phyloP scores from a whole-genome alignment of 345 rosid genomes.

The Gossypium ekmanianum region DNA sequence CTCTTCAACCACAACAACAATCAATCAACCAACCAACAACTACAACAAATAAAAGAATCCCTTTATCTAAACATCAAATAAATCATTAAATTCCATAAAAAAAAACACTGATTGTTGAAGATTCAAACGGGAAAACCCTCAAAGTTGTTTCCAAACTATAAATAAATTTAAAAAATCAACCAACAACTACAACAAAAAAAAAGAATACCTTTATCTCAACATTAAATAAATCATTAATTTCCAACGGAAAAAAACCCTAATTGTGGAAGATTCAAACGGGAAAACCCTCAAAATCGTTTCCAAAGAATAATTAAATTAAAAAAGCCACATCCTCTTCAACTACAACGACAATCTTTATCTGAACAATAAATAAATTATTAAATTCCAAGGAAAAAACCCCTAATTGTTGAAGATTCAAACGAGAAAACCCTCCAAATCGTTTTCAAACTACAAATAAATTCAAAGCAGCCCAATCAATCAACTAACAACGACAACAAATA shows the following conservation, averaged over 20 bases:
- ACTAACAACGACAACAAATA: background rate
- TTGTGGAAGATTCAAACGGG: no score
- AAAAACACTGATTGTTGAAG: background rate
- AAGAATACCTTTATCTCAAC: no score
- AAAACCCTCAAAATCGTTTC: no score
- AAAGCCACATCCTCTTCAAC: background rate
- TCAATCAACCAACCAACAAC: slow-evolving; percentile 10
- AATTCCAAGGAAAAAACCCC: background rate
- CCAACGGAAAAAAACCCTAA: background rate
- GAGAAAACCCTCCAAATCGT: no score
- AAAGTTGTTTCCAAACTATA: no score
- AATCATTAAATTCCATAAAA: background rate
- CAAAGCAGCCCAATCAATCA: background rate
- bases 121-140: no score
- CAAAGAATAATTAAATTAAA: background rate
- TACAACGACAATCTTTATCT: background rate
- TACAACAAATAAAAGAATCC: background rate
- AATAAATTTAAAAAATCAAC: no score
- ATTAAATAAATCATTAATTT: no score
- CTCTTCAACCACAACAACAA: slow-evolving; percentile 18
- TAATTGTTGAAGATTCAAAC: no score
- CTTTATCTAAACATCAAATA: background rate
- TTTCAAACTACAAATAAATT: no score
- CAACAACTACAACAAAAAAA: background rate
- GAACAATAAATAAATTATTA: no score